Conservation (phyloP, 2,329 filamentous ascomycete species). For the Colletotrichum spinosum region DNA sequence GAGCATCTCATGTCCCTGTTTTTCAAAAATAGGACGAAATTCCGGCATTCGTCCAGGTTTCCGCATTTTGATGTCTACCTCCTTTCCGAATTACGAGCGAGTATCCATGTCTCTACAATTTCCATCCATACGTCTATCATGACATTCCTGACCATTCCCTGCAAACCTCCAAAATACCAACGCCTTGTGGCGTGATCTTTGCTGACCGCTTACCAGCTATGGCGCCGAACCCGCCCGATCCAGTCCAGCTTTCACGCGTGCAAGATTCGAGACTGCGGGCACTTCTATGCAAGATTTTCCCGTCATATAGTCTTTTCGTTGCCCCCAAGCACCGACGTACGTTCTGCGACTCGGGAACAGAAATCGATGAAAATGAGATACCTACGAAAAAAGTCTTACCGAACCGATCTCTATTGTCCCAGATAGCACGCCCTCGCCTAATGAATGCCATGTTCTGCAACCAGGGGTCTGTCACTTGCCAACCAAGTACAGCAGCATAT, state of each 20-base stretch:
- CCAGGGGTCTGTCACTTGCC: not conserved
- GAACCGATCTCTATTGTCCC: constrained; percentile 4
- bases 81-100: constrained; percentile 33
- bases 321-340: constrained; percentile 9
- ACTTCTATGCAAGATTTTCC: constrained; percentile 17
- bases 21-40: not conserved
- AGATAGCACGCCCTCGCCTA: not conserved
- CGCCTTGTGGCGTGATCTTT: constrained; percentile 26
- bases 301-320: constrained; percentile 13
- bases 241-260: not conserved
- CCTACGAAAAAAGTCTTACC: not conserved
- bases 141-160: constrained; percentile 6
- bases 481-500: not conserved
- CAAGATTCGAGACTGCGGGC: not conserved
- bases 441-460: not conserved
- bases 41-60: constrained; percentile 25
- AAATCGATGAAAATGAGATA: not conserved
- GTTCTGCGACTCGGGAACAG: not conserved
- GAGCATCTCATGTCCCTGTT: constrained; percentile 6
- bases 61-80: constrained; percentile 1
- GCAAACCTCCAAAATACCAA: constrained; percentile 23
- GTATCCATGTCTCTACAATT: not conserved
- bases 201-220: constrained; percentile 2
- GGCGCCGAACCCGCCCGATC: constrained; percentile 12
- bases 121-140: not conserved